Percentiles rank a stretch among this genome's conserved stretches.
Conservation (phyloP, 2,329 filamentous ascomycete species). For the Penicillium hordei region DNA sequence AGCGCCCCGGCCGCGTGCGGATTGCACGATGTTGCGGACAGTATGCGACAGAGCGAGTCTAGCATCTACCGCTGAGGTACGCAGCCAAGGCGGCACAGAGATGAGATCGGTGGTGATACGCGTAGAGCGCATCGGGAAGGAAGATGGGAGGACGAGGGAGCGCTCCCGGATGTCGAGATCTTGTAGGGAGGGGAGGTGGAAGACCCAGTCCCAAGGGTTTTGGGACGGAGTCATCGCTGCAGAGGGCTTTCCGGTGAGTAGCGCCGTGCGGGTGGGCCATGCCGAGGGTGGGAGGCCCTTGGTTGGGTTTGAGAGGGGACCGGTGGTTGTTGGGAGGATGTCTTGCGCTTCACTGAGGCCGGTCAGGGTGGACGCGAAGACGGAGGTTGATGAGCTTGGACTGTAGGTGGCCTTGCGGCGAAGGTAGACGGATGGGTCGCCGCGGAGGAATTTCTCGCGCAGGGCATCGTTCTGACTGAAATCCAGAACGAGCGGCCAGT, state of each 20-base stretch:
- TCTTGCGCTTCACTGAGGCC: constrained; percentile 65
- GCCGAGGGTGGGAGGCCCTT: constrained; percentile 28
- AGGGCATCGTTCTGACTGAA: constrained; percentile 65
- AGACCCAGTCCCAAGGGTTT: constrained; percentile 70
- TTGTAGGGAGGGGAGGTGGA: constrained; percentile 59
- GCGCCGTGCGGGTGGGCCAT: constrained; percentile 24
- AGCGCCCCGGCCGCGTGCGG: constrained; percentile 33
- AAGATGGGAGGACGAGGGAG: constrained; percentile 57
- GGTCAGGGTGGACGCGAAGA: constrained; percentile 73
- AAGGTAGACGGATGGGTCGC: constrained; percentile 72
- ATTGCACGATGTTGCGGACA: constrained; percentile 34
- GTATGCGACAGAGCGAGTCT: constrained; percentile 64
- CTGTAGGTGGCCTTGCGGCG: constrained; percentile 68
- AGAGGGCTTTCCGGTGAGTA: constrained; percentile 22
- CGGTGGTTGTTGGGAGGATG: constrained; percentile 34
- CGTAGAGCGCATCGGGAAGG: constrained; percentile 32
- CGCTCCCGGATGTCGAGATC: constrained; percentile 65
- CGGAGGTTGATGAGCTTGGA: constrained; percentile 49
- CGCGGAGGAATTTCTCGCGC: constrained; percentile 59
- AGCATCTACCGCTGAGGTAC: constrained; percentile 67
- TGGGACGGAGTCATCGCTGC: constrained; percentile 34
- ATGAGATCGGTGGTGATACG: constrained; percentile 40
- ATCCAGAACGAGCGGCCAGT: constrained; percentile 80
- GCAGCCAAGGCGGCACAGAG: constrained; percentile 51
- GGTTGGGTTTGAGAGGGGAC: constrained; percentile 22